These are phyloP conservation scores for Populus hybrid DNA, from an alignment of 441 rosid species.

Conservation along the genomic window DNA sequence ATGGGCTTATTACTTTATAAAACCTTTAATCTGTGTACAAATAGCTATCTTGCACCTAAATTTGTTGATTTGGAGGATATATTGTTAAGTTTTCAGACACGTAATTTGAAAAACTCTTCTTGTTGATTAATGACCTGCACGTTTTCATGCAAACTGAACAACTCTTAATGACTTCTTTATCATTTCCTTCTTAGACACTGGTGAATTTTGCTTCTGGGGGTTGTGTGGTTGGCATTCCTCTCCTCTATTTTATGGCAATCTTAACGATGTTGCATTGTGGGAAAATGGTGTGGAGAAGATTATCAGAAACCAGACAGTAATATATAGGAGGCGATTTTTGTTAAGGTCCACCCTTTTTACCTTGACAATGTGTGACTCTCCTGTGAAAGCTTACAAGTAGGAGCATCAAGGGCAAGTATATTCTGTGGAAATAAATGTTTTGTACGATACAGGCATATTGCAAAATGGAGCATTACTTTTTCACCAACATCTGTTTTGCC, in stretches of 20 bases:
- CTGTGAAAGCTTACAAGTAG: not conserved
- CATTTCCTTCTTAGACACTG: slow-evolving; percentile 55
- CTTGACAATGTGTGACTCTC: not conserved
- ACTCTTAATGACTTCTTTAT: slow-evolving; percentile 10
- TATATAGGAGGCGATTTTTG: slow-evolving; percentile 14
- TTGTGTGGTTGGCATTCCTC: slow-evolving; percentile 78
- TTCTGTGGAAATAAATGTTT: not conserved
- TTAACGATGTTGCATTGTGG: slow-evolving; percentile 71
- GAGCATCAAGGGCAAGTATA: not conserved
- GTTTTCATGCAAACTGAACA: not conserved
- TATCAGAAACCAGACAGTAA: slow-evolving; percentile 44
- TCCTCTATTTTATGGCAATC: slow-evolving; percentile 63
- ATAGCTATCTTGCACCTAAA: too few relatives aligned
- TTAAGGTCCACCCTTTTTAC: not conserved
- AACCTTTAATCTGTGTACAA: too few relatives aligned
- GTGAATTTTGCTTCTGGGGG: slow-evolving; percentile 80
- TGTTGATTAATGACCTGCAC: not conserved
- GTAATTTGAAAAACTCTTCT: not conserved
- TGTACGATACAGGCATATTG: not conserved
- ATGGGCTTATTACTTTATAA: not conserved
- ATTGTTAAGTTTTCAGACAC: not conserved
- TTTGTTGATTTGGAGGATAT: not conserved
- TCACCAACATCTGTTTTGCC: not conserved
- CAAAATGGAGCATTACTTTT: not conserved
- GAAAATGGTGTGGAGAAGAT: slow-evolving; percentile 76